phyloP scores from a whole-genome alignment of 306 rosid genomes.

The Dalbergia oliveri region DNA sequence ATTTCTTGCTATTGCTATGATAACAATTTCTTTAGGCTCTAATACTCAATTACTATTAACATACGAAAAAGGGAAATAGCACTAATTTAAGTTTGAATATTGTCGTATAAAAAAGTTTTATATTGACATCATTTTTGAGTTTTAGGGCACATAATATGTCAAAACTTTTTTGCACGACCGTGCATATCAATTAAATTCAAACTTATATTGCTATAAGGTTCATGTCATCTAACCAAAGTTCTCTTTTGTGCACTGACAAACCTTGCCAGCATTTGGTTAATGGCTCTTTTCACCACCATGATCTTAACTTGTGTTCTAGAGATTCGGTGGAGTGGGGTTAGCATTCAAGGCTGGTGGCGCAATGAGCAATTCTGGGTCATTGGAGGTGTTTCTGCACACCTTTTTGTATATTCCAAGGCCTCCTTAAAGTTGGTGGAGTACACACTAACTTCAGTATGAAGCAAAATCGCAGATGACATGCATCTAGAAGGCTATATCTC shows the following conservation, averaged over 20 bases:
- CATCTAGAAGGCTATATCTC: slow-evolving; percentile 76
- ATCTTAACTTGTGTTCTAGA: slow-evolving; percentile 79
- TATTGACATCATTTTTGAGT: too few relatives aligned
- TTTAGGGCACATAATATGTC: not conserved
- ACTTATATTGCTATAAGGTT: slow-evolving; percentile 21
- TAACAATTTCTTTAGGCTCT: slow-evolving; percentile 7
- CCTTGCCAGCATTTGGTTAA: slow-evolving; percentile 83
- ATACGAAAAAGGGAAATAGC: not conserved
- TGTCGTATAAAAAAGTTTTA: not conserved
- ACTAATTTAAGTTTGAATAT: not conserved
- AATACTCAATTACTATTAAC: not conserved
- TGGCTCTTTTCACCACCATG: slow-evolving; percentile 84
- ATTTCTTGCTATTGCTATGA: slow-evolving; percentile 27
- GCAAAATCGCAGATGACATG: slow-evolving; percentile 66
- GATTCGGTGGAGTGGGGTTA: slow-evolving; percentile 91
- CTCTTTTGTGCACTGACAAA: slow-evolving; percentile 65
- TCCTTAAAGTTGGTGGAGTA: slow-evolving; percentile 84
- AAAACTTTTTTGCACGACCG: too few relatives aligned
- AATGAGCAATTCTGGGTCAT: slow-evolving; percentile 97
- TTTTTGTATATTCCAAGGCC: slow-evolving; percentile 90
- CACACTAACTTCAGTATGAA: slow-evolving; percentile 66
- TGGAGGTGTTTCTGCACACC: slow-evolving; percentile 96
- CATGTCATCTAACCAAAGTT: slow-evolving; percentile 23
- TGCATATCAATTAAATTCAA: not conserved
- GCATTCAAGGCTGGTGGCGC: slow-evolving; percentile 92